These are phyloP conservation scores for Cokeromyces recurvatus DNA, from an alignment of 371 early-diverging fungal species.

Conservation along the genomic window DNA sequence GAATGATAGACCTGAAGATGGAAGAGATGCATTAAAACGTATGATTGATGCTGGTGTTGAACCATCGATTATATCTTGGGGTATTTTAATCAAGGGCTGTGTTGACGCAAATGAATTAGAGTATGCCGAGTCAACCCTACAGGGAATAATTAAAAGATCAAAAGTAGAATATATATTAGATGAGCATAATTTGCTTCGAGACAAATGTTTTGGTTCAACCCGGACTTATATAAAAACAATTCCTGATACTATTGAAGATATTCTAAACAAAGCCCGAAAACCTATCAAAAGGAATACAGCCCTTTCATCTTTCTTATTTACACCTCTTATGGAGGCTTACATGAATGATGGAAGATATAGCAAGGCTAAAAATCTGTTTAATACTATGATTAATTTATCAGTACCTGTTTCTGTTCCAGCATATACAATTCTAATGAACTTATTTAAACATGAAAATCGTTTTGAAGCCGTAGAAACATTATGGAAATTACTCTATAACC, in stretches of 20 bases:
- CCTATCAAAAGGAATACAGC: background rate
- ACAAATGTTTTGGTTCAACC: background rate
- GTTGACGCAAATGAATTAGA: conserved; percentile 14
- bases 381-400: conserved; percentile 18
- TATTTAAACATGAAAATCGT: conserved; percentile 20
- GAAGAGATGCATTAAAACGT: conserved; percentile 22
- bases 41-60: conserved; percentile 28
- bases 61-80: conserved; percentile 22
- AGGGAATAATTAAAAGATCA: conserved; percentile 12
- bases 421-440: conserved; percentile 29
- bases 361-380: conserved; percentile 16
- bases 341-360: conserved; percentile 4
- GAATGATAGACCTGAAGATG: conserved; percentile 15
- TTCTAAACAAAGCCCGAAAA: conserved; percentile 11
- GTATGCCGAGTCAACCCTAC: conserved; percentile 25
- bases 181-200: background rate
- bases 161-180: background rate
- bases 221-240: conserved; percentile 11
- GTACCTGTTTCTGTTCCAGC: conserved; percentile 9
- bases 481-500: conserved; percentile 22
- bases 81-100: conserved; percentile 24
- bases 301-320: conserved; percentile 31
- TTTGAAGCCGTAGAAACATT: conserved; percentile 27
- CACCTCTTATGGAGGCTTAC: conserved; percentile 25
- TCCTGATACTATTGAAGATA: conserved; percentile 30